Percentiles rank a stretch among this genome's conserved stretches.
Evolutionary conservation across 2,329 filamentous ascomycete species (phyloP).

Genomic region (Aschersonia sp.): DNA sequence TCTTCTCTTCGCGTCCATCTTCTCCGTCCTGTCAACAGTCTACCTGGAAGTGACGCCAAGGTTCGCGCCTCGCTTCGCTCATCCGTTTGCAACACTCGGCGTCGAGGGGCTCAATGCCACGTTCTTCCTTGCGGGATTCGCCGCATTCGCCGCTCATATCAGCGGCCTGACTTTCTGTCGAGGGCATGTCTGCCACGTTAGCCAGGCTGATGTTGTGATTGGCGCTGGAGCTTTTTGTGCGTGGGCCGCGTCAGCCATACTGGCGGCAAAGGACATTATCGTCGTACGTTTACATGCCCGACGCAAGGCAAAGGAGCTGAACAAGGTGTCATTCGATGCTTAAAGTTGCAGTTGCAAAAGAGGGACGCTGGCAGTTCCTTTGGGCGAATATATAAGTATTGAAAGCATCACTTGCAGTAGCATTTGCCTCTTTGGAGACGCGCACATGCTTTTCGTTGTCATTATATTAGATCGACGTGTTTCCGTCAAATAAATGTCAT

Average conservation of each 20-base stretch:
- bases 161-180: constrained; percentile 39
- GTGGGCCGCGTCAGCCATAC: constrained; percentile 34
- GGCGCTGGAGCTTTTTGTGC: constrained; percentile 36
- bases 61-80: constrained; percentile 27
- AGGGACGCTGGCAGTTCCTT: no score
- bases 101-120: constrained; percentile 37
- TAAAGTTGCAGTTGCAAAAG: no score
- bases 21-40: constrained; percentile 37
- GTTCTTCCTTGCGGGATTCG: constrained; percentile 46
- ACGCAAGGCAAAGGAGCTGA: constrained; percentile 12
- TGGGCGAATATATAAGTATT: no score
- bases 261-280: constrained; percentile 33
- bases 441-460: no score
- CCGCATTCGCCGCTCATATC: constrained; percentile 43
- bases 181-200: constrained; percentile 40
- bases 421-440: no score
- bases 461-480: no score
- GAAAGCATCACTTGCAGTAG: no score
- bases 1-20: constrained; percentile 37
- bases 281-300: constrained; percentile 18
- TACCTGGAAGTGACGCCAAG: constrained; percentile 37
- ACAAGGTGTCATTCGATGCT: constrained; percentile 8
- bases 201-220: constrained; percentile 38
- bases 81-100: constrained; percentile 32
- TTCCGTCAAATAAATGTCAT: no score